Evolutionary conservation across 2,329 filamentous ascomycete genomes (phyloP), one percentile per base, ranked within the genome.

Genomic region (Sodiomyces alkalinus): DNA sequence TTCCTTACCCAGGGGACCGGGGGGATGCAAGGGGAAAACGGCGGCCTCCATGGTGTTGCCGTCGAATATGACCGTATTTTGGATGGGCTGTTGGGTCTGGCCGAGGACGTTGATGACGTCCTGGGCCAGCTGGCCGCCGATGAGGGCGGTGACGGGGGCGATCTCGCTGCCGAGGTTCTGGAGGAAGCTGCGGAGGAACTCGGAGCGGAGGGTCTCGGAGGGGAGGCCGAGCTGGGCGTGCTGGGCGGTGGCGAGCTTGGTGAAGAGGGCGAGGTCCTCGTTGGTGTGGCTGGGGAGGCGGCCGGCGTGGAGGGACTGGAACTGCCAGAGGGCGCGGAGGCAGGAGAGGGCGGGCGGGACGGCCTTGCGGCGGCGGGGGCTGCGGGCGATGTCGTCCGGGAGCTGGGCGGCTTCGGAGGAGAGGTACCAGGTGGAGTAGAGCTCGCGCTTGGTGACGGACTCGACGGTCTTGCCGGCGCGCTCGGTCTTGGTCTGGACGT

Each of bases 21-120:
- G 65, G 0, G 83, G 81, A 46, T 92, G 82, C 22, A 96, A 60
- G 2, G 83, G 68, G 48, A 90, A 93, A 39, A 90, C 74, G 2
- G 74, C 74, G 0, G 79, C 81, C 39, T 80, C 70, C 52, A 81
- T 80, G 25, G 65, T 68, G 41, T 82, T 80, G 10, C 86, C 86
- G 49, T 96, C 85, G 44, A 96, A 93, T 13, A 96, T 61, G 27
- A 93, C 68, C 49, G 93, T 73, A 51, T 98, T 98, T 56, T 98
- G 90, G 22, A 98, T 79, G 1, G 90, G 90, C 52, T 94, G 90
- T 56, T 96, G 85, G 22, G 80, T 74, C 48, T 80, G 74, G 27
- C 86, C 83, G 5, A 96, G 68, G 18, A 94, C 86, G 44, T 96
- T 96, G 56, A 98, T 96, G 28, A 93, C 85, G 48, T 98, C 90